phyloP scores from a whole-genome alignment of 2,329 filamentous ascomycete species.

The Fusarium agapanthi region DNA sequence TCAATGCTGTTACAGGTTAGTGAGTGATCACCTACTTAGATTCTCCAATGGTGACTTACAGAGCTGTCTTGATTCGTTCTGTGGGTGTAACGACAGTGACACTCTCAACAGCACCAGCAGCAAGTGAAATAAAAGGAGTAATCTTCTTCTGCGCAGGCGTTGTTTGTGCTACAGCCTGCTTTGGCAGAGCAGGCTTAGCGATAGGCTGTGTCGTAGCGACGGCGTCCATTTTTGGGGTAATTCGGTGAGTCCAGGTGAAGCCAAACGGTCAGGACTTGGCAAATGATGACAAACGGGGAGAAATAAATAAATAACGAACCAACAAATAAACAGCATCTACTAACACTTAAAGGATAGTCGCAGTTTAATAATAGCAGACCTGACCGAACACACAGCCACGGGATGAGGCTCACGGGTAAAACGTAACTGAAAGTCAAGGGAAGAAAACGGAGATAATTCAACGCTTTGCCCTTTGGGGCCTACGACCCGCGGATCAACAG shows the following conservation, averaged over 20 bases:
- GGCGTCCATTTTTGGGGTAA: slow-evolving; percentile 7
- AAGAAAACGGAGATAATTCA: neutral
- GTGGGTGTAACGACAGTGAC: slow-evolving; percentile 73
- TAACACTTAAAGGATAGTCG: neutral
- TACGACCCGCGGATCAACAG: slow-evolving; percentile 15
- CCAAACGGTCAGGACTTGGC: neutral
- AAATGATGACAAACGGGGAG: neutral
- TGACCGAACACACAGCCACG: neutral
- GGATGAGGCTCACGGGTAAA: neutral
- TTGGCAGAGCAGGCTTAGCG: neutral
- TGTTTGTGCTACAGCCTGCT: neutral
- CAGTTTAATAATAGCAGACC: neutral
- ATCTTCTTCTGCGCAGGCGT: slow-evolving; percentile 13
- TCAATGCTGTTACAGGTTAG: slow-evolving; percentile 50
- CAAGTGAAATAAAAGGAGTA: slow-evolving; percentile 55
- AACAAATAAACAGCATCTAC: neutral
- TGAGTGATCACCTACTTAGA: too few species aligned
- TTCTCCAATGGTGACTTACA: slow-evolving; percentile 41
- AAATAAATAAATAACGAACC: neutral
- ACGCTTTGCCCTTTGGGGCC: neutral
- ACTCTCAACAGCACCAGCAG: slow-evolving; percentile 65
- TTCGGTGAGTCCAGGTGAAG: neutral
- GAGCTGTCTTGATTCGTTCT: slow-evolving; percentile 73
- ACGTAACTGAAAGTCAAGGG: neutral
- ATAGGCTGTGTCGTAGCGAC: neutral